Base-by-base conservation (phyloP, 805 yeast genomes). In the Ogataea neopini region DNA sequence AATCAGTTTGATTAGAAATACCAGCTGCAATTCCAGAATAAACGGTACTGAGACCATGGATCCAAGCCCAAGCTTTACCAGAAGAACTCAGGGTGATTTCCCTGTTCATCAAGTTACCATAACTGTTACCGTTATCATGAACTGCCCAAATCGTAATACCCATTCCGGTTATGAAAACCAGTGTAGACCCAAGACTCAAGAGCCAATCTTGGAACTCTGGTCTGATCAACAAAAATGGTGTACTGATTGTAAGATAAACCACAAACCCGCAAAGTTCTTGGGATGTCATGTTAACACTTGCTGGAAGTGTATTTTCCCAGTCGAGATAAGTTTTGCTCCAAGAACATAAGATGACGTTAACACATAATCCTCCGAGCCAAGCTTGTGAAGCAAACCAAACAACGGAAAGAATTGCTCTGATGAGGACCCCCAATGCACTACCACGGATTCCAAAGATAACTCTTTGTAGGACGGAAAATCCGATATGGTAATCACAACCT, bases 401-500 rank as follows among this genome's bases (percentile, higher is more conserved):
- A 29, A 72, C 65, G 15, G 75, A 70, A 36, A 77, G 61, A 23
- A 74, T 64, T 33, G 71, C 67, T 58, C 83, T 64, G 48, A 72
- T 70, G 6, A 68, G 48, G 28, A 79, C 63, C n/a, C 75, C 76
- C 22, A 76, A 45, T 37, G 60, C 66, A 4, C 76, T 68, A 2
- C 81, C 80, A 48, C 67, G 60, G 30, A 75, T 64, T 8, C 83
- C 83, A 62, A 73, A 77, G 0, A 73, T 62, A 40, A 70, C 67
- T 42, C 82, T 60, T 19, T 70, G 64, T 43, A 67, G 66, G 9
- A 77, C 67, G 2, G 81, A 71, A 52, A 68, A 78, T 1, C 81
- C 80, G 35, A 78, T 66, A 58, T 76, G 80, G 66, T 73, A 77
- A 40, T 75, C 71, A 14, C 63, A 58, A 37, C 83, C 83, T 0